Evolutionary conservation across 192 early-diverging fungal genomes (phyloP).

Genomic region (Funneliformis geosporum): DNA sequence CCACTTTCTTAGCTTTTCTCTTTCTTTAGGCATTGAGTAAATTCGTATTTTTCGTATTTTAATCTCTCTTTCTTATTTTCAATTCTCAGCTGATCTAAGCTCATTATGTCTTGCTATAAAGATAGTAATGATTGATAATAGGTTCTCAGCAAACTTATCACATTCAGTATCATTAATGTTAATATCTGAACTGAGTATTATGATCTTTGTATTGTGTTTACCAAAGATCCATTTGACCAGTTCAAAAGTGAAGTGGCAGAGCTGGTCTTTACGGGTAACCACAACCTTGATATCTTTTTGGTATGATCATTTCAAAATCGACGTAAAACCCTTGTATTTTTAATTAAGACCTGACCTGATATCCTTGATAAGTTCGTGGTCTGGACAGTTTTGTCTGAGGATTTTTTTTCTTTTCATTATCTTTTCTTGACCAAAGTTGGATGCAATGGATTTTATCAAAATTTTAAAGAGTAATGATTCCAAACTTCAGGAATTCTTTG

Average conservation of each 20-base stretch:
- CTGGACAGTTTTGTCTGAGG: too few species aligned
- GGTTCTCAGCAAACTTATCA: neutral
- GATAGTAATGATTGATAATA: conserved; percentile 10
- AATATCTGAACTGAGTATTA: too few species aligned
- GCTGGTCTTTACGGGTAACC: neutral
- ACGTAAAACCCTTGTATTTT: neutral
- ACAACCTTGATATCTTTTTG: neutral
- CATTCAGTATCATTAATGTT: too few species aligned
- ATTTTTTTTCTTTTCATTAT: too few species aligned
- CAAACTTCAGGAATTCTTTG: too few species aligned
- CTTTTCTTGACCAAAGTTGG: too few species aligned
- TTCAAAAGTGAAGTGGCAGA: neutral
- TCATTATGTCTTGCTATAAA: neutral
- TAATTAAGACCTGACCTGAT: neutral
- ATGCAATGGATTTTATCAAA: too few species aligned
- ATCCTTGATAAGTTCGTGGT: too few species aligned
- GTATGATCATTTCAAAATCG: neutral
- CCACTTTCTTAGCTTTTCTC: too few species aligned
- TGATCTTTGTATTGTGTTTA: neutral
- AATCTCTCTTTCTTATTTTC: neutral
- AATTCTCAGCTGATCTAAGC: neutral
- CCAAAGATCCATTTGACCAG: conserved; percentile 5
- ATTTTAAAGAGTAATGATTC: too few species aligned
- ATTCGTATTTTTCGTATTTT: too few species aligned
- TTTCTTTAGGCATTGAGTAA: too few species aligned